Evolutionary conservation across 208 protist species (phyloP).

Genomic region (Blastocrithidia nonstop): DNA sequence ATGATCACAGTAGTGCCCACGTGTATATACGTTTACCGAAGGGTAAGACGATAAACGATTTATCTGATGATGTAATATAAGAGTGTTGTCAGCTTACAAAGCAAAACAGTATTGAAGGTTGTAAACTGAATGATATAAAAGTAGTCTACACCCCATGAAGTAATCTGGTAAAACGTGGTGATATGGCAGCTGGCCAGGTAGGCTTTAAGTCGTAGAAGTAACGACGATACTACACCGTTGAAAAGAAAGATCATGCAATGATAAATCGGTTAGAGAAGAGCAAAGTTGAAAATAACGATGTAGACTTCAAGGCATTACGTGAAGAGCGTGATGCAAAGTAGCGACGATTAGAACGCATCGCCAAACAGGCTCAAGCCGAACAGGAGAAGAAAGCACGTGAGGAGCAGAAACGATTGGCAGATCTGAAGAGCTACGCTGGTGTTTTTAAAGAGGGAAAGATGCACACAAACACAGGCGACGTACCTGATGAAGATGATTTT

Average conservation of each 20-base stretch:
- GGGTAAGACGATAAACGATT: conserved; percentile 84
- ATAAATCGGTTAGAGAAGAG: conserved; percentile 90
- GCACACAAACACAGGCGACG: conserved; percentile 64
- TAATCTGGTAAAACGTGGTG: conserved; percentile 94
- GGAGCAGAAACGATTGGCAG: conserved; percentile 56
- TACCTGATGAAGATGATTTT: conserved; percentile 89
- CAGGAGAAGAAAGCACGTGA: conserved; percentile 49
- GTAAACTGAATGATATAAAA: conserved; percentile 81
- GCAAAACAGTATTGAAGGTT: conserved; percentile 93
- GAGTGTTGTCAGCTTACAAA: conserved; percentile 96
- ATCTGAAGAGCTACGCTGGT: conserved; percentile 65
- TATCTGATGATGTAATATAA: conserved; percentile 88
- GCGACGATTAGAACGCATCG: conserved; percentile 22
- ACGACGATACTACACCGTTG: conserved; percentile 59
- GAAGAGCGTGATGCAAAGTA: conserved; percentile 68
- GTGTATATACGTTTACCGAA: conserved; percentile 92
- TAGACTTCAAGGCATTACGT: conserved; percentile 60
- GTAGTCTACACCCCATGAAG: conserved; percentile 95
- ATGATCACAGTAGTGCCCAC: conserved; percentile 93
- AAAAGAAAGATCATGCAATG: conserved; percentile 75
- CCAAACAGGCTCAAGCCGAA: conserved; percentile 20
- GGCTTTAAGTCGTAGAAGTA: conserved; percentile 86
- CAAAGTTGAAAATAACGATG: conserved; percentile 80
- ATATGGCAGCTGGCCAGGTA: conserved; percentile 93
- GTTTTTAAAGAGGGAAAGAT: conserved; percentile 76